Conservation (phyloP, 75 land plant species). For the Larix kaempferi region DNA sequence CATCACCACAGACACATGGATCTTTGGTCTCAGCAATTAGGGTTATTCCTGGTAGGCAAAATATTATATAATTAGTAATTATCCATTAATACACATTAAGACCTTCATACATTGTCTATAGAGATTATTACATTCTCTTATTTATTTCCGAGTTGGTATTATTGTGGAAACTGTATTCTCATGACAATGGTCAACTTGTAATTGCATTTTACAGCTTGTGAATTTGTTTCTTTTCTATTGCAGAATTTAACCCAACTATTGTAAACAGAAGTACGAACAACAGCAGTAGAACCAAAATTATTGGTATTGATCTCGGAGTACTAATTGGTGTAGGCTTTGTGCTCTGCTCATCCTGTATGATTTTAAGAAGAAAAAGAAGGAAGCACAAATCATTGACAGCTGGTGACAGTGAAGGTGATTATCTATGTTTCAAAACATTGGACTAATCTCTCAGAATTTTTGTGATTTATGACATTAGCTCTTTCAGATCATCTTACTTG, state of each 20-base stretch:
- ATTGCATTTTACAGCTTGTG: no score
- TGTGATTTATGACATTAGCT: no score
- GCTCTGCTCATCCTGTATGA: neutral
- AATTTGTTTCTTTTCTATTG: neutral
- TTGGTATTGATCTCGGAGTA: conserved; percentile 8
- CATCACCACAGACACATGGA: conserved; percentile 12
- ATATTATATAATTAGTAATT: neutral
- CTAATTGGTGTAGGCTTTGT: neutral
- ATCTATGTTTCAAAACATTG: neutral
- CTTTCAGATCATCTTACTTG: no score
- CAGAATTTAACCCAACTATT: neutral
- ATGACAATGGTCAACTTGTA: no score
- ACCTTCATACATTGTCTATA: neutral
- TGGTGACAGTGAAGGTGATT: neutral
- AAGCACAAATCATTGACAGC: neutral
- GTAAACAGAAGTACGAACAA: neutral
- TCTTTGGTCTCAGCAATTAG: conserved; percentile 23
- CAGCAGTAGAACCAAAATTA: neutral
- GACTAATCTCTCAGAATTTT: no score
- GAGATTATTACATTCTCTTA: no score
- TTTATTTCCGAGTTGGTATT: no score
- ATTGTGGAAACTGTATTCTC: no score
- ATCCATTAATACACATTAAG: neutral
- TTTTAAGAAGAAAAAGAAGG: neutral
- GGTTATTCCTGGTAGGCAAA: conserved; percentile 12